phyloP scores from a whole-genome alignment of 108 stramenopile genomes.

The Aurantiochytrium sp. region DNA sequence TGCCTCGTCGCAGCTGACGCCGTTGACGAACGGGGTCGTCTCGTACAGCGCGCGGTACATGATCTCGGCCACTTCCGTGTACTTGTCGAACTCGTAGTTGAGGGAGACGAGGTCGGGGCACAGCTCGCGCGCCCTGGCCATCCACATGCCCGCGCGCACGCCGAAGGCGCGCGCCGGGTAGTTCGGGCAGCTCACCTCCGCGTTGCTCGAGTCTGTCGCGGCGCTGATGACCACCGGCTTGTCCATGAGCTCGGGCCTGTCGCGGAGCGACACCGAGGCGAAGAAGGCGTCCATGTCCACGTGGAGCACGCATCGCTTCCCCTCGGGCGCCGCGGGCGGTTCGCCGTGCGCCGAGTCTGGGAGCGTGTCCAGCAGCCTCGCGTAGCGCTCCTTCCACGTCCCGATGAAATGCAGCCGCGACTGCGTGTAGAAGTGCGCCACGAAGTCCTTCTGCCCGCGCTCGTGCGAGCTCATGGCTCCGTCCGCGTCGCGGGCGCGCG shows the following conservation, averaged over 20 bases:
- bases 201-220: not conserved
- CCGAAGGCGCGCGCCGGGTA: conserved; percentile 50
- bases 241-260: conserved; percentile 38
- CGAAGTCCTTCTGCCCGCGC: not conserved
- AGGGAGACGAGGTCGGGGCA: conserved; percentile 50
- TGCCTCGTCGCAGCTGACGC: conserved; percentile 58
- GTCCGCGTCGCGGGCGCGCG: too few species aligned
- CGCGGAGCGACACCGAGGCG: conserved; percentile 42
- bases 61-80: conserved; percentile 39
- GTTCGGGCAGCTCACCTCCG: conserved; percentile 54
- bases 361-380: not conserved
- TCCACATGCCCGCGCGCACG: conserved; percentile 54
- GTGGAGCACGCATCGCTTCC: conserved; percentile 35
- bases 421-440: not conserved
- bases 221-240: conserved; percentile 52
- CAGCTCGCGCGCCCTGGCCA: conserved; percentile 41
- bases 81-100: conserved; percentile 53
- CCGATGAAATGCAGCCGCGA: conserved; percentile 29
- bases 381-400: not conserved
- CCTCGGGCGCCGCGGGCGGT: conserved; percentile 1
- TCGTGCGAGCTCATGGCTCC: conserved; percentile 32
- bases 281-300: conserved; percentile 66
- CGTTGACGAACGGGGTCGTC: conserved; percentile 46
- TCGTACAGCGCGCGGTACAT: conserved; percentile 48
- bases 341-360: not conserved